Evolutionary conservation across 495 filamentous ascomycete genomes (phyloP), one percentile per base, ranked within the genome.

Genomic region (Aspergillus cavernicola): DNA sequence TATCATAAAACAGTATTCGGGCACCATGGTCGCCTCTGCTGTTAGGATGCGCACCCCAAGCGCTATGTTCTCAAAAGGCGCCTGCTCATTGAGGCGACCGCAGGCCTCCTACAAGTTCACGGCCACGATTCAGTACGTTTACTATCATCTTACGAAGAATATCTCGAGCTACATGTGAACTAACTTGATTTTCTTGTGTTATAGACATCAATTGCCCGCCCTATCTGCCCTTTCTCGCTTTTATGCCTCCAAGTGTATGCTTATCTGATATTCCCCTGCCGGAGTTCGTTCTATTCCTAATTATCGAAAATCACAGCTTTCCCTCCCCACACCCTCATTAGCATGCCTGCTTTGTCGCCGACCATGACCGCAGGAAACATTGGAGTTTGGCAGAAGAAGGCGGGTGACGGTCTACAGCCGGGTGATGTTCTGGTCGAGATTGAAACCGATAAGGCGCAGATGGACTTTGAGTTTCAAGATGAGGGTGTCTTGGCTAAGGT

Each of bases 391-490:
- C 88, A 97, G 75, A 97, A 97, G 83, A 90, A 96, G 76, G 78
- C 84, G 62, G 95, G 95, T 67, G 95, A 99, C 69, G 63, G 74
- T 47, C 85, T 99, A 65, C 70, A 82, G 52, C 91, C 95, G 39
- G 95, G 95, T 65, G 95, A 99, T 72, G 92, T 97, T n/a, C 74
- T 99, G 53, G 95, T 97, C 24, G 95, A 99, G 79, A 97, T 99
- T 66, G 95, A 99, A 78, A 99, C 95, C 65, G 95, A 99, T 73
- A 99, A 99, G 80, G 95, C 95, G 36, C 95, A 99, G 73, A 99
- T 99, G 95, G 95, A 99, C 78, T 99, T 99, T 64, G 95, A 99
- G 72, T 99, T 95, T 72, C 95, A 99, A 72, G 93, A 99, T 58
- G 93, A 99, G 67, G 93, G 95, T 76, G 79, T 95, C 29, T 75